Evolutionary conservation across 106 monocot genomes (phyloP), one percentile per base, ranked within the genome.

Genomic region (Dendrobium nobile): DNA sequence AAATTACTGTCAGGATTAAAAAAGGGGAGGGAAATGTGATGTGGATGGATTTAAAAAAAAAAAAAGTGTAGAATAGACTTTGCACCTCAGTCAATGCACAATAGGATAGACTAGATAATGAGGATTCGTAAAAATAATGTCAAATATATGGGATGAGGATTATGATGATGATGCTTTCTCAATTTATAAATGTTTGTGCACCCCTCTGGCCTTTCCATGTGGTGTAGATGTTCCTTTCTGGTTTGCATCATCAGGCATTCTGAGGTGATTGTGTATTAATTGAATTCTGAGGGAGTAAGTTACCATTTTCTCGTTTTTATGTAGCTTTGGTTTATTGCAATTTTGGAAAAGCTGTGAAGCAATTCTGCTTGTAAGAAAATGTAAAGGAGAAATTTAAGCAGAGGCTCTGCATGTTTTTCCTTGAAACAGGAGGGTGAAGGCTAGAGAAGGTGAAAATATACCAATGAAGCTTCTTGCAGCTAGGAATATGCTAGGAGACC

Each of bases 341-440:
- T 61, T 61, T 24, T 61, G 61, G 61, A 61, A 61, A 61, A 61
- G 22, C 61, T 61, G 61, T 61, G 61, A 61, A 61, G 61, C 61
- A 61, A 61, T 61, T 61, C n/a, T 61, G 22, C 61, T 61, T 61
- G 61, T 61, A 22, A 61, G 61, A 61, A n/a, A 61, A 61, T 61
- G 61, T 61, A 61, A 61, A 61, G 61, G 61, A 22, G 61, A 61
- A 61, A n/a, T 22, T 61, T 61, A 61, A 61, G 61, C 61, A 61
- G 61, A 22, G 61, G 61, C 22, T 61, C n/a, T 61, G 61, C 61
- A 61, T 61, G 61, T 61, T 61, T 61, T 61, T 61, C 61, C 61
- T 61, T 61, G 61, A 61, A 61, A 61, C 61, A 61, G 61, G 61
- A 22, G 61, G 61, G 22, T 61, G 61, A 61, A 1, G 61, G 61